Conservation (phyloP, 108 stramenopile species). For the Chaetoceros muelleri region DNA sequence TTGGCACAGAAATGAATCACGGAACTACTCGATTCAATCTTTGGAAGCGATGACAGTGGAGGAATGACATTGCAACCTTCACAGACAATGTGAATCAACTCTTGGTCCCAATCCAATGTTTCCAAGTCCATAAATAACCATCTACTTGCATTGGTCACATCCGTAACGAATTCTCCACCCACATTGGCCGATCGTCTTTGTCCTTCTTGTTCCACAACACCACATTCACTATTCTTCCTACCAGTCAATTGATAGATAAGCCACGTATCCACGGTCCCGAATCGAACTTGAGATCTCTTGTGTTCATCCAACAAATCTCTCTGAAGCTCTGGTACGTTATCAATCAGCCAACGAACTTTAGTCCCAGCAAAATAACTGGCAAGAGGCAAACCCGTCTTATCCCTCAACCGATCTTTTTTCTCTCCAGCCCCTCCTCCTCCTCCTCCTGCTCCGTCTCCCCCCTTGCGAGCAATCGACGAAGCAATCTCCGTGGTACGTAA, state of each 20-base stretch:
- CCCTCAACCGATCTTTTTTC: constrained; percentile 62
- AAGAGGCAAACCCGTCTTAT: constrained; percentile 89
- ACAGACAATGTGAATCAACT: constrained; percentile 54
- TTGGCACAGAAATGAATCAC: constrained; percentile 21
- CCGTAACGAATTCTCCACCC: constrained; percentile 76
- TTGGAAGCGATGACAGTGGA: constrained; percentile 42
- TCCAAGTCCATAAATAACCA: constrained; percentile 89
- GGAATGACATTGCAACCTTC: constrained; percentile 30
- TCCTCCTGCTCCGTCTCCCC: constrained; percentile 14
- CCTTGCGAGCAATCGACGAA: constrained; percentile 40
- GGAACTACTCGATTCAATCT: constrained; percentile 56
- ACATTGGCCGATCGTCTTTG: constrained; percentile 44
- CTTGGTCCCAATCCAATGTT: constrained; percentile 77
- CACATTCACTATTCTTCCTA: constrained; percentile 24
- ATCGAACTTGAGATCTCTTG: constrained; percentile 45
- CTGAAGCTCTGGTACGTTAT: constrained; percentile 66
- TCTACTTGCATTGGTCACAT: constrained; percentile 92
- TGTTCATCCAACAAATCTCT: constrained; percentile 34
- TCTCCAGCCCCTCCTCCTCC: no score
- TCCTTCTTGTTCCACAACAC: constrained; percentile 50
- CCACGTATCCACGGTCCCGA: constrained; percentile 97
- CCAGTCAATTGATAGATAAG: constrained; percentile 83
- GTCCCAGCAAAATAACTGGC: constrained; percentile 94
- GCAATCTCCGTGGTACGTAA: constrained; percentile 79
- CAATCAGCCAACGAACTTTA: constrained; percentile 91